Evolutionary conservation across 805 yeast species (phyloP), one percentile per base, ranked within the genome.

Genomic region (Candida tammaniensis): DNA sequence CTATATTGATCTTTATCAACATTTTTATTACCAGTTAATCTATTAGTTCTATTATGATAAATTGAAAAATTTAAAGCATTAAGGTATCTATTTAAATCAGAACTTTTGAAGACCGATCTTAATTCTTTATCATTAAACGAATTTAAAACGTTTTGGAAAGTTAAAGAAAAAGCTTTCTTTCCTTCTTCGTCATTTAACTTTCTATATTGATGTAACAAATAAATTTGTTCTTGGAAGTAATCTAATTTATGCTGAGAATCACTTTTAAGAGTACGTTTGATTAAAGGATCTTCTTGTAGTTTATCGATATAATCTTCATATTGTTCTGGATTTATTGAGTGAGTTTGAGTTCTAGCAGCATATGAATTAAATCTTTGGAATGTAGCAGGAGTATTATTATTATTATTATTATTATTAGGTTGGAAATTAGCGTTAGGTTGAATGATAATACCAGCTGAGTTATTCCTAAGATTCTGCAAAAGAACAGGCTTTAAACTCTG

Each of bases 1-100:
- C 39, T 42, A 33, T 44, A 48, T 42, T 55, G 59, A 44, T 67
- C 72, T 28, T 52, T 59, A 46, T 67, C 72, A 32, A 68, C 43
- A 43, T 67, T 64, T 33, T 54, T 55, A 10, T 44, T 38, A 14
- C 55, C 52, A n/a, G 57, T 43, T 34, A 66, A 54, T 37, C 71
- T 48, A 22, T 41, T 39, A 23, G 56, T 55, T 43, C 71, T 55
- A 35, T 56, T 55, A 36, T 43, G 43, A 43, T 46, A 55, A 17
- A 59, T 52, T 4, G 62, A 48, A 27, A 37, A 39, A 38, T 54
- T 52, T 25, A 61, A 43, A 8, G 49, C 42, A 16, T 42, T 34
- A 13, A 49, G 37, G 36, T 51, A 59, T 25, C 43, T 42, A 15
- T 35, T 39, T 30, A 61, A 50, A 33, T 59, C 64, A 9, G 31